phyloP scores from a whole-genome alignment of 306 rosid genomes.

The Quercus berberidifolia region DNA sequence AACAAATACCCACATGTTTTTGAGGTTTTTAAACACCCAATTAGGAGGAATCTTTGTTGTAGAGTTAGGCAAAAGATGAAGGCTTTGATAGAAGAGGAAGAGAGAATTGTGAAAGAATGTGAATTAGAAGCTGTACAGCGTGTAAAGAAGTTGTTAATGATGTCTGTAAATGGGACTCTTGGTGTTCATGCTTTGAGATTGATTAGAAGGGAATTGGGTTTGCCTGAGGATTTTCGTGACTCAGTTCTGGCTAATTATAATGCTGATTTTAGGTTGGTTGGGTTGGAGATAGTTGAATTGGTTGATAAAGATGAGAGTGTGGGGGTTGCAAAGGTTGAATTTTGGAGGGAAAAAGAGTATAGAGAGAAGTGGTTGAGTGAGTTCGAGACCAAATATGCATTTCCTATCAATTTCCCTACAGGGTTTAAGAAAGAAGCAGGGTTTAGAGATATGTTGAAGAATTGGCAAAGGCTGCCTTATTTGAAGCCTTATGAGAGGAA shows the following conservation, averaged over 20 bases:
- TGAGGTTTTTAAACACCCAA: conserved; percentile 54
- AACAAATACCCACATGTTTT: conserved; percentile 64
- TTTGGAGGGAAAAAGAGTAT: conserved; percentile 71
- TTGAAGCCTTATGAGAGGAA: conserved; percentile 65
- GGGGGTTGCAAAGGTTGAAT: conserved; percentile 45
- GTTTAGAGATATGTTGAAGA: conserved; percentile 60
- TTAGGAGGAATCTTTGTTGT: conserved; percentile 54
- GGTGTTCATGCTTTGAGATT: conserved; percentile 68
- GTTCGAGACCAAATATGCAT: conserved; percentile 62
- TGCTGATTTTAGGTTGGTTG: conserved; percentile 47
- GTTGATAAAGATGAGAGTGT: conserved; percentile 40
- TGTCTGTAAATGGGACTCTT: conserved; percentile 53
- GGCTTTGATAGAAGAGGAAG: conserved; percentile 43
- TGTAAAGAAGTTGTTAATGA: conserved; percentile 58
- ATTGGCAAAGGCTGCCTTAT: conserved; percentile 83
- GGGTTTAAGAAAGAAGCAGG: conserved; percentile 59
- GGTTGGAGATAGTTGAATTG: conserved; percentile 58
- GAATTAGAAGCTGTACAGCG: conserved; percentile 54
- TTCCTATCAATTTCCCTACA: conserved; percentile 65
- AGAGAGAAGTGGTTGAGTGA: conserved; percentile 85
- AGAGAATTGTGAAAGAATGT: conserved; percentile 25
- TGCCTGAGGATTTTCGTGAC: conserved; percentile 71
- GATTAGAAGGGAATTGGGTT: conserved; percentile 63
- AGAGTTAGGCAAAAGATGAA: conserved; percentile 38
- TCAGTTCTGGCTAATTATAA: conserved; percentile 49